These are phyloP conservation scores for Agapanthus africanus DNA, from an alignment of 106 monocot genomes.

Conservation along the genomic window DNA sequence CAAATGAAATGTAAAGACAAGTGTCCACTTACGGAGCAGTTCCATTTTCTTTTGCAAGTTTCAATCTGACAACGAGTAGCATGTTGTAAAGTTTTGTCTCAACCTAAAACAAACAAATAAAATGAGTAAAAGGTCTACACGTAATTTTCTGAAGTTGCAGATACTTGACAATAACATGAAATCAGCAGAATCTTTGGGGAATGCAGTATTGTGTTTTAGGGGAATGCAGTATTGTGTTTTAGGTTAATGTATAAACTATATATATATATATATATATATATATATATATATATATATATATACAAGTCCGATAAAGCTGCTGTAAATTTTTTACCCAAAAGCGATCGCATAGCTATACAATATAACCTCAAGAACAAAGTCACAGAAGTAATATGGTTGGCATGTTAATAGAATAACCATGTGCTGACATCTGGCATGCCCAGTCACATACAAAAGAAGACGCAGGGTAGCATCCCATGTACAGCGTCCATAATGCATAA, in stretches of 20 bases:
- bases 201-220: no score
- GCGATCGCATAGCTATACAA: background rate
- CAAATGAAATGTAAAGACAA: background rate
- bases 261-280: no score
- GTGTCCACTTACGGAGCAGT: conserved; percentile 82
- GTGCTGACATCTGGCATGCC: background rate
- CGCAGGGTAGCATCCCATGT: background rate
- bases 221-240: no score
- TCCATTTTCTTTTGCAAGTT: conserved; percentile 73
- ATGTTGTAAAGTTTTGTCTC: conserved; percentile 59
- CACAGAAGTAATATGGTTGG: background rate
- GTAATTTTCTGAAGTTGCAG: background rate
- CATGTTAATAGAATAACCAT: background rate
- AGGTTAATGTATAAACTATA: no score
- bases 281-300: no score
- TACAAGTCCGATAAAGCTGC: background rate
- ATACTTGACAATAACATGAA: background rate
- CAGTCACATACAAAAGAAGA: background rate
- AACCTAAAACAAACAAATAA: conserved; percentile 29
- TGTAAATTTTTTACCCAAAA: background rate
- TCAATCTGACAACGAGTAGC: conserved; percentile 72
- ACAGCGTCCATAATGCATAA: background rate
- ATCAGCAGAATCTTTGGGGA: background rate
- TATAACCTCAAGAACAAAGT: no score
- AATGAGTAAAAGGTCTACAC: background rate